phyloP scores from a whole-genome alignment of 495 filamentous ascomycete genomes.

The Wilcoxina mikolae region DNA sequence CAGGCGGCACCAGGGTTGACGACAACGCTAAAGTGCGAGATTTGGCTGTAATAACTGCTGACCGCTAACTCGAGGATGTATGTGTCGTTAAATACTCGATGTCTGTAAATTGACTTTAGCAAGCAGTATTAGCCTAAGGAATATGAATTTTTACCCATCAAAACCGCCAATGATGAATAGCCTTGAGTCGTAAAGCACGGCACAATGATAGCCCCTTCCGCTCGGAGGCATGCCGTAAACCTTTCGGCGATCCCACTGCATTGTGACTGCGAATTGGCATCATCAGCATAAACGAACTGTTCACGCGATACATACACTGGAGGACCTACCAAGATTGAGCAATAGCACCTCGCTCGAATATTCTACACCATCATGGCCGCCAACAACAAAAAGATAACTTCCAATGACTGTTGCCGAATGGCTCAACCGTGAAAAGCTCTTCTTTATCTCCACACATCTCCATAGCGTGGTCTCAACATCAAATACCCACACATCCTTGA shows the following conservation, averaged over 20 bases:
- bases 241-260: constrained; percentile 48
- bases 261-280: constrained; percentile 40
- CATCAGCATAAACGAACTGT: neutral
- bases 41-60: constrained; percentile 53
- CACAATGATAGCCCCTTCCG: constrained; percentile 48
- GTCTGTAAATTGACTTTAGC: constrained; percentile 27
- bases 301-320: neutral
- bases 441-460: constrained; percentile 35
- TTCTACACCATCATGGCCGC: constrained; percentile 52
- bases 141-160: constrained; percentile 33
- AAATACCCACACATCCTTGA: constrained; percentile 55
- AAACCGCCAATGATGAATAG: constrained; percentile 48
- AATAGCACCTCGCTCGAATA: constrained; percentile 50
- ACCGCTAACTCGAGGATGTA: constrained; percentile 50
- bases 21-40: constrained; percentile 41
- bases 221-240: constrained; percentile 49
- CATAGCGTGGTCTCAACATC: constrained; percentile 43
- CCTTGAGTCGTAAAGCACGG: constrained; percentile 46
- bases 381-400: constrained; percentile 50
- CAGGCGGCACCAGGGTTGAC: constrained; percentile 47
- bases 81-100: constrained; percentile 47
- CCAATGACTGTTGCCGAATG: constrained; percentile 53
- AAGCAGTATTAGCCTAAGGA: neutral
- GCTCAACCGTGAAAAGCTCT: constrained; percentile 43
- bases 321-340: constrained; percentile 38